These are phyloP conservation scores for Syzygium aromaticum DNA, from an alignment of 345 rosid species.

Conservation along the genomic window DNA sequence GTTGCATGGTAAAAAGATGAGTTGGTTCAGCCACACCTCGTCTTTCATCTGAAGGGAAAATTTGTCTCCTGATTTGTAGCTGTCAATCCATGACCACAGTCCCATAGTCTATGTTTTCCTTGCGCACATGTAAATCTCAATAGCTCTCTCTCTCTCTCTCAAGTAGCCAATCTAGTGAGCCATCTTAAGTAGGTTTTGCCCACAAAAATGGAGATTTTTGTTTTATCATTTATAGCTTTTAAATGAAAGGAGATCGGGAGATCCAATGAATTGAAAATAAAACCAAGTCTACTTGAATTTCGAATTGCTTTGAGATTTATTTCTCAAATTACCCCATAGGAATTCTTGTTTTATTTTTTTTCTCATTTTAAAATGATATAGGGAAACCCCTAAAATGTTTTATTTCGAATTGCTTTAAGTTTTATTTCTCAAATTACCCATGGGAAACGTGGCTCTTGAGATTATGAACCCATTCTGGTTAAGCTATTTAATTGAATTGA, in stretches of 20 bases:
- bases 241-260: neutral
- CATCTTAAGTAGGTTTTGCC: neutral
- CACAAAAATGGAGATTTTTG: neutral
- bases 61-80: too few relatives aligned
- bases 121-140: neutral
- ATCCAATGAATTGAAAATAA: neutral
- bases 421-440: too few relatives aligned
- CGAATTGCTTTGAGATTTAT: neutral
- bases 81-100: neutral
- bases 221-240: neutral
- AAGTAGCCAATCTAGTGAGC: neutral
- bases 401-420: too few relatives aligned
- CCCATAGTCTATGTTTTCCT: neutral
- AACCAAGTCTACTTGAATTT: neutral
- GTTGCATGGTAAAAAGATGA: neutral
- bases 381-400: neutral
- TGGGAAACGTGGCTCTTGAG: neutral
- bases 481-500: neutral
- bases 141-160: neutral
- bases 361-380: neutral
- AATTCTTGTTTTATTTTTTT: neutral
- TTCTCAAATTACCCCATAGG: neutral
- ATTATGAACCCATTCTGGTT: neutral
- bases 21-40: neutral
- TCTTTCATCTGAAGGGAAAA: neutral